phyloP scores from a whole-genome alignment of 768 basidiomycete genomes.

The Suillus brevipes region DNA sequence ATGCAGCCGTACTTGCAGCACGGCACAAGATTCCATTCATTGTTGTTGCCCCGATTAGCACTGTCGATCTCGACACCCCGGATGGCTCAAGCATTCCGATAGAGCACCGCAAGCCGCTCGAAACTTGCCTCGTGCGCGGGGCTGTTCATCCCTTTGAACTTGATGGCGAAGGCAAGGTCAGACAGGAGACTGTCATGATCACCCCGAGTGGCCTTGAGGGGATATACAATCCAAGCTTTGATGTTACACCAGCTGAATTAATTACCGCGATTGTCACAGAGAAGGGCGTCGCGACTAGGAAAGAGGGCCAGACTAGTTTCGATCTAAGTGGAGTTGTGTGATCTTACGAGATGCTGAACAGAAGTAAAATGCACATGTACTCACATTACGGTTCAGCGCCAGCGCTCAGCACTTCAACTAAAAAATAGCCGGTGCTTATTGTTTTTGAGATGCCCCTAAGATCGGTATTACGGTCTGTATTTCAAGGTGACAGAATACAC shows the following conservation, averaged over 20 bases:
- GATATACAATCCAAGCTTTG: constrained; percentile 93
- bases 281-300: constrained; percentile 84
- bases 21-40: constrained; percentile 89
- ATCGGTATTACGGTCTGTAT: neutral
- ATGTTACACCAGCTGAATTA: constrained; percentile 91
- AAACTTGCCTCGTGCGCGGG: constrained; percentile 88
- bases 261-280: constrained; percentile 97
- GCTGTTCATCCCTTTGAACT: constrained; percentile 58
- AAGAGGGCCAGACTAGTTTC: constrained; percentile 54
- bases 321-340: constrained; percentile 50
- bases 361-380: neutral
- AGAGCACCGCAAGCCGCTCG: constrained; percentile 84
- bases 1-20: constrained; percentile 89
- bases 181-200: constrained; percentile 80
- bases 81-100: constrained; percentile 87
- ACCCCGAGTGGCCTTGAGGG: constrained; percentile 63
- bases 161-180: constrained; percentile 42
- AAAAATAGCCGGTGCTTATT: neutral
- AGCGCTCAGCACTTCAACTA: neutral
- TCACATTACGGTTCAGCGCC: neutral
- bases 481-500: neutral
- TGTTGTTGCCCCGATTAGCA: constrained; percentile 90
- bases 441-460: neutral
- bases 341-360: neutral
- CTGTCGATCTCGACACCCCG: constrained; percentile 78